A percentile compares a stretch with the other conserved stretches of the same genome.
phyloP scores from a whole-genome alignment of 345 rosid species.

The Eucalyptus viminalis region DNA sequence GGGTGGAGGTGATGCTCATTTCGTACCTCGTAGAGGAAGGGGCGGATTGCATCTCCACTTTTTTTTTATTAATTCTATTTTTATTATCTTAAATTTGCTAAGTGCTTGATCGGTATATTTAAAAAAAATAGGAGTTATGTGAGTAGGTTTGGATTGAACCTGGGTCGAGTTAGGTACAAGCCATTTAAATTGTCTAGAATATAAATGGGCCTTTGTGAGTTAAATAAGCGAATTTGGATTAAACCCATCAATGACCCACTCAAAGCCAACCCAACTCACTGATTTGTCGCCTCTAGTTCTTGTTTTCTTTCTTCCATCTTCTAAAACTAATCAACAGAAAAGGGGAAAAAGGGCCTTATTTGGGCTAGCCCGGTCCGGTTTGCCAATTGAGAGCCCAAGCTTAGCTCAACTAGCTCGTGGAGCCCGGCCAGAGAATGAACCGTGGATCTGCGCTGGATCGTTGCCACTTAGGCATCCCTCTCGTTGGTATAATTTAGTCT shows the following conservation, averaged over 20 bases:
- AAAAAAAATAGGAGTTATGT: neutral
- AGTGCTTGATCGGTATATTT: neutral
- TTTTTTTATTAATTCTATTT: no score
- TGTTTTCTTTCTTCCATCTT: neutral
- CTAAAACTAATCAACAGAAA: neutral
- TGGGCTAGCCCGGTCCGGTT: neutral
- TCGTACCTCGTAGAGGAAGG: neutral
- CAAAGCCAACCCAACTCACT: neutral
- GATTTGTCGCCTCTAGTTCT: neutral
- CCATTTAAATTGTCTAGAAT: neutral
- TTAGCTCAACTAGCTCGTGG: neutral
- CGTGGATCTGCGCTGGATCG: neutral
- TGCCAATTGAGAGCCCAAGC: neutral
- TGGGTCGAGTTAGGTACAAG: neutral
- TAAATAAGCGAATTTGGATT: neutral
- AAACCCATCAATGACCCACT: neutral
- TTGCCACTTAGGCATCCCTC: neutral
- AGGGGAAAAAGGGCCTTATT: neutral
- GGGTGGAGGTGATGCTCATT: neutral
- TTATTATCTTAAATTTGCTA: neutral
- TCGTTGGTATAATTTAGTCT: neutral
- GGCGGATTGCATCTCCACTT: neutral
- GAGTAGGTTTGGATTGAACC: neutral
- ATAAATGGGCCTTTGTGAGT: neutral
- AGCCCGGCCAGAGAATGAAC: neutral